Evolutionary conservation across 179 eudicot genomes (phyloP), one percentile per base, ranked within the genome.

Genomic region (Nepenthes alata): DNA sequence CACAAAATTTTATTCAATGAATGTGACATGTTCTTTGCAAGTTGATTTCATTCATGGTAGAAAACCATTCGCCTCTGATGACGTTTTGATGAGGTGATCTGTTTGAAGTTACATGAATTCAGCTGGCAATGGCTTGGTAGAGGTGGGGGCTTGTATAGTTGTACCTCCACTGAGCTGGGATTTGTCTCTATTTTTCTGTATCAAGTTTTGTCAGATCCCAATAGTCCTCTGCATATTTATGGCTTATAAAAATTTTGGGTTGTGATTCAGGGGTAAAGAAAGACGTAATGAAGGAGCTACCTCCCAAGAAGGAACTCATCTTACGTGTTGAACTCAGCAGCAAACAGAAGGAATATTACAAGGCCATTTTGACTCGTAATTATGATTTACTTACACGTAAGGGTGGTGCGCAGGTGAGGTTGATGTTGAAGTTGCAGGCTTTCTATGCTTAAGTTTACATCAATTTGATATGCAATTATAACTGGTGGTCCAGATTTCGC

Each of bases 301-400:
- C 99, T 35, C 97, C 99, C 48, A 94, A 94, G 75, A 94, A 87
- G 75, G 99, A 94, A 75, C 91, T 94, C 59, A 94, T 94, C 65
- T 70, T 94, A 62, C 95, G 99, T 66, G 88, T 94, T 59, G 99
- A 94, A 58, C 75, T 94, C 61, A 89, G 95, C 74, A 90, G 80
- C 82, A 85, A 81, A 72, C 97, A 94, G 76, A 94, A 94, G 75
- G 99, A 94, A 61, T 94, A 94, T 55, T 94, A 94, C 74, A 90
- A 90, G 73, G 99, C 99, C 55, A 90, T 94, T 67, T 71, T 94
- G 78, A 94, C 99, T 47, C 90, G 97, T 62, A 94, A 94, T 69
- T 94, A 78, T 71, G 94, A 90, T 82, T 62, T 94, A 64, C 75
- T 94, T 35, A 85, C 99, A 62, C 99, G 96, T 59, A 86, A 72